Evolutionary conservation across 495 filamentous ascomycete genomes (phyloP).

Genomic region (Penicillium macrosclerotiorum): DNA sequence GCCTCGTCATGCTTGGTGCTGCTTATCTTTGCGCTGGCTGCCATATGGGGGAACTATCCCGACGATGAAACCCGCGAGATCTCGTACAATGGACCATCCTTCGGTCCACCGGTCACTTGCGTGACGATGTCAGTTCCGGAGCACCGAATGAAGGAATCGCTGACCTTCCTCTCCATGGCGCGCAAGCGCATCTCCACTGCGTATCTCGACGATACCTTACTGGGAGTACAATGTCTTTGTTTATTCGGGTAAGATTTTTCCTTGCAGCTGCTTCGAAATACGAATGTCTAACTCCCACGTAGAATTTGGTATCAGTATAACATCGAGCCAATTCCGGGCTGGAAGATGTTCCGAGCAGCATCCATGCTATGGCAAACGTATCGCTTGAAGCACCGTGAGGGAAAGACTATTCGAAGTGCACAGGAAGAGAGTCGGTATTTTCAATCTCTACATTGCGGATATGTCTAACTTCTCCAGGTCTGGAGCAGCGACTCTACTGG

Average conservation of each 20-base stretch:
- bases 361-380: conserved; percentile 41
- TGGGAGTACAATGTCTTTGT: conserved; percentile 38
- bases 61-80: conserved; percentile 28
- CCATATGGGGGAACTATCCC: conserved; percentile 34
- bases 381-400: conserved; percentile 26
- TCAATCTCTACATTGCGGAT: background rate
- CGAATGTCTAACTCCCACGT: background rate
- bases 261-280: background rate
- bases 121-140: conserved; percentile 21
- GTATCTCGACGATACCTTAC: conserved; percentile 29
- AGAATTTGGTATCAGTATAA: conserved; percentile 45
- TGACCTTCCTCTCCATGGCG: conserved; percentile 34
- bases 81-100: conserved; percentile 14
- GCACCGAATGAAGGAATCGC: conserved; percentile 24
- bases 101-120: conserved; percentile 17
- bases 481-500: conserved; percentile 41
- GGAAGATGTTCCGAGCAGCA: conserved; percentile 39
- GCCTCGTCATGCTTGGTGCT: conserved; percentile 32
- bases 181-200: conserved; percentile 32
- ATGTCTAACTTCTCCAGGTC: conserved; percentile 15
- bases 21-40: conserved; percentile 35
- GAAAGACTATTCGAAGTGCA: conserved; percentile 26
- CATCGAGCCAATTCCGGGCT: conserved; percentile 35
- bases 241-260: conserved; percentile 30
- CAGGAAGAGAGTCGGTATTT: conserved; percentile 32